Conservation (phyloP, 2,329 filamentous ascomycete species). For the Thielaviopsis populi region DNA sequence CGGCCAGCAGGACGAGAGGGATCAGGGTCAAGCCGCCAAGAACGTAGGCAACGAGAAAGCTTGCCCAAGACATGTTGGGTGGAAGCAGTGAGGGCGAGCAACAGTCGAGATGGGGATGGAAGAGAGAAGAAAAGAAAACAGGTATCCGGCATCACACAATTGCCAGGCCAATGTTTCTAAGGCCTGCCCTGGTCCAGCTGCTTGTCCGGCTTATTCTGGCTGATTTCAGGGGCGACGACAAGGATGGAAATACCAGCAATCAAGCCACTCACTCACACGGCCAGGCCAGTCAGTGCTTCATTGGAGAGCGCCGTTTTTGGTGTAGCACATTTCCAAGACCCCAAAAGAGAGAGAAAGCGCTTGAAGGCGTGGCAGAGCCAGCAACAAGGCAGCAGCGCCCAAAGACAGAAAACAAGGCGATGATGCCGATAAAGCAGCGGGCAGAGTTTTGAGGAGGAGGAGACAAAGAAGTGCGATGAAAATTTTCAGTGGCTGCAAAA, state of each 20-base stretch:
- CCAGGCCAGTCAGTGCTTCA: conserved; percentile 1
- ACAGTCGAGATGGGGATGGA: background rate
- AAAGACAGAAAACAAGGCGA: background rate
- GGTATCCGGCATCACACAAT: conserved; percentile 2
- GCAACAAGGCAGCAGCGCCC: background rate
- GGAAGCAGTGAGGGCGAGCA: background rate
- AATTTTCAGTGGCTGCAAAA: background rate
- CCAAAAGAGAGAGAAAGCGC: background rate
- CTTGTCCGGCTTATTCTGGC: background rate
- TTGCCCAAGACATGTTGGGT: conserved; percentile 35
- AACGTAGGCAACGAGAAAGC: conserved; percentile 61
- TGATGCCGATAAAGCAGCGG: background rate
- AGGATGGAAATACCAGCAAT: conserved; percentile 1
- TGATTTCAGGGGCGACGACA: conserved; percentile 3
- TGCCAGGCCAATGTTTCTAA: background rate
- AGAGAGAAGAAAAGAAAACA: conserved; percentile 12
- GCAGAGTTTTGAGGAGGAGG: no score
- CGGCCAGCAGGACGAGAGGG: conserved; percentile 48
- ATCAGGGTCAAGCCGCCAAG: conserved; percentile 80
- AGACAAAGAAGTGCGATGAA: background rate
- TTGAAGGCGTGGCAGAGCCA: background rate
- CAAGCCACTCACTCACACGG: background rate
- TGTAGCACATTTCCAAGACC: conserved; percentile 4
- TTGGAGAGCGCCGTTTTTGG: conserved; percentile 3
- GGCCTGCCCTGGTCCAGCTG: background rate